Conservation (phyloP, 768 basidiomycete genomes). For the Exsudoporus frostii region DNA sequence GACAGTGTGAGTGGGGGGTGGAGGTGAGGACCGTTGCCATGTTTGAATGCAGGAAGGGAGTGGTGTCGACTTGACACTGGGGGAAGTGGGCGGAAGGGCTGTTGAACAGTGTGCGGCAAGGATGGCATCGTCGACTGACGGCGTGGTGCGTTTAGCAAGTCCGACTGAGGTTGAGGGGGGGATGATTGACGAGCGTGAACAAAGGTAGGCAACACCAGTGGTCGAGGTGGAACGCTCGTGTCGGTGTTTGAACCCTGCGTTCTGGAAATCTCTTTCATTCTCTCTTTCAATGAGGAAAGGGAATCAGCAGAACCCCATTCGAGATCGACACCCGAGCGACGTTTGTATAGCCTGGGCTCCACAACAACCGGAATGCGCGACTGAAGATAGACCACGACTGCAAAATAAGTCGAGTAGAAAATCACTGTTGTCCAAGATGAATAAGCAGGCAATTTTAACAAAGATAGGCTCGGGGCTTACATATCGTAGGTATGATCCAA, state of each 20-base stretch:
- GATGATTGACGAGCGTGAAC: conserved; percentile 4
- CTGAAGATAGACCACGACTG: conserved; percentile 35
- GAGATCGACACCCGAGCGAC: conserved; percentile 8
- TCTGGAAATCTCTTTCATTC: neutral
- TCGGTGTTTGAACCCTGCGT: neutral
- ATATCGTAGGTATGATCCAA: conserved; percentile 51
- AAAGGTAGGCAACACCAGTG: conserved; percentile 10
- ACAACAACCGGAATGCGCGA: conserved; percentile 24
- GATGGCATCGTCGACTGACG: conserved; percentile 14
- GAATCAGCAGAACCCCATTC: conserved; percentile 17
- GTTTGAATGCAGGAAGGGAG: conserved; percentile 24
- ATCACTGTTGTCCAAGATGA: conserved; percentile 33
- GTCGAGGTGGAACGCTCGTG: neutral
- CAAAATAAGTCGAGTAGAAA: conserved; percentile 43
- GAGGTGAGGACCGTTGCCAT: neutral
- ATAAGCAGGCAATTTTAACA: neutral
- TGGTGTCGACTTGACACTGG: conserved; percentile 13
- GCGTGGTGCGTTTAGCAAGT: neutral
- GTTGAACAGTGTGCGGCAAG: neutral
- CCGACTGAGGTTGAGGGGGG: conserved; percentile 1
- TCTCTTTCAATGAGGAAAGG: conserved; percentile 3
- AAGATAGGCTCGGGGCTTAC: conserved; percentile 35
- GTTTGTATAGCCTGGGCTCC: conserved; percentile 1
- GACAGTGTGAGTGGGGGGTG: conserved; percentile 1
- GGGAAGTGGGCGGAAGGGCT: neutral